phyloP scores from a whole-genome alignment of 805 yeast species.

The Starmerella kuoi region DNA sequence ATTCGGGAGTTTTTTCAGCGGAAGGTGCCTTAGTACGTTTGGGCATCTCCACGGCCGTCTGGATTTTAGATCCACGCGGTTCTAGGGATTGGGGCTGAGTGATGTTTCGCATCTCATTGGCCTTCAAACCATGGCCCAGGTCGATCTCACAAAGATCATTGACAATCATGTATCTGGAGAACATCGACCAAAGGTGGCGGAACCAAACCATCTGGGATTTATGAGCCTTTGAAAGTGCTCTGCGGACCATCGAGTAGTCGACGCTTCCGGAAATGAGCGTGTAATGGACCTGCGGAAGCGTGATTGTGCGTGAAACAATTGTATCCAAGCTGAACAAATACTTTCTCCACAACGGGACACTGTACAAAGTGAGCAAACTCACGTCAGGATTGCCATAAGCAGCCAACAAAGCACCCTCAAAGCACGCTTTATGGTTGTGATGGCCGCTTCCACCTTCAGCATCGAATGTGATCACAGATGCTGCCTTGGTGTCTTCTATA shows the following conservation, averaged over 20 bases:
- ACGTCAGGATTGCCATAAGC: constrained; percentile 6
- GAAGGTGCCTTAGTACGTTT: background rate
- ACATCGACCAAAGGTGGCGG: constrained; percentile 72
- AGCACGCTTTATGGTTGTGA: constrained; percentile 53
- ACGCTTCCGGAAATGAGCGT: constrained; percentile 17
- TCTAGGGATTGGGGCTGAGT: background rate
- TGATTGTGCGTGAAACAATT: constrained; percentile 20
- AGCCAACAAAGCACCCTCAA: constrained; percentile 20
- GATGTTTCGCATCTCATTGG: constrained; percentile 2
- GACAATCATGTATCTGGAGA: constrained; percentile 64
- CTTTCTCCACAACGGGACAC: constrained; percentile 31
- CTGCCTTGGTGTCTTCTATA: constrained; percentile 20
- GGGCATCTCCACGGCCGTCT: constrained; percentile 10
- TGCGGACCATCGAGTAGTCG: constrained; percentile 32
- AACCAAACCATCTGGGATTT: constrained; percentile 91
- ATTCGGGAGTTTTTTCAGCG: background rate
- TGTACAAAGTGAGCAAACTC: constrained; percentile 25
- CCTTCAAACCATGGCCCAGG: constrained; percentile 9
- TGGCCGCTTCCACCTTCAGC: constrained; percentile 71
- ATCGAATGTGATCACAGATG: constrained; percentile 66
- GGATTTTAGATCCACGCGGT: constrained; percentile 1
- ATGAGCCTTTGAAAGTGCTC: constrained; percentile 76
- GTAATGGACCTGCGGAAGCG: constrained; percentile 11
- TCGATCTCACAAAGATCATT: constrained; percentile 39
- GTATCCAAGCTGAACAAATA: constrained; percentile 30